Percentiles rank a stretch among this genome's conserved stretches.
phyloP scores from a whole-genome alignment of 2,329 filamentous ascomycete species.

The Xylariaceae sp. region DNA sequence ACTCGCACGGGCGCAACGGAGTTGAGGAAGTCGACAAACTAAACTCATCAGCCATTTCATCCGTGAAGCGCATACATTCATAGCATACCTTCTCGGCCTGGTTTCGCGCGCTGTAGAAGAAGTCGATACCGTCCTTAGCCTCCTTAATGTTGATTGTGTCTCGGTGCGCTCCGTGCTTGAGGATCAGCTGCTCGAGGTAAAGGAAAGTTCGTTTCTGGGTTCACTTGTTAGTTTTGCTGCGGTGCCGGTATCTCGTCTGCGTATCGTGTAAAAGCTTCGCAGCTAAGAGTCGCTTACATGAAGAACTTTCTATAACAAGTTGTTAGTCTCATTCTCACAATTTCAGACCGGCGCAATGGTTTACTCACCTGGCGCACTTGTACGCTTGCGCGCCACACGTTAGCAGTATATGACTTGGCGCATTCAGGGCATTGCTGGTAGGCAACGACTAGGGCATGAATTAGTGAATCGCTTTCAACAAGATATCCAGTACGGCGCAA shows the following conservation, averaged over 20 bases:
- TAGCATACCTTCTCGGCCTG: conserved; percentile 65
- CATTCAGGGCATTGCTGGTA: conserved; percentile 94
- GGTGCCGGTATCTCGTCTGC: neutral
- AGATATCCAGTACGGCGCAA: neutral
- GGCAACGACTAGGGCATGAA: conserved; percentile 54
- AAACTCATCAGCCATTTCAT: neutral
- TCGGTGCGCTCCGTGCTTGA: conserved; percentile 86
- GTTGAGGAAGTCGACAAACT: conserved; percentile 80
- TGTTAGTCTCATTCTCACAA: neutral
- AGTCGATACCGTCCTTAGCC: conserved; percentile 90
- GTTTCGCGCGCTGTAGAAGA: conserved; percentile 86
- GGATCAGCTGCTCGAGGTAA: conserved; percentile 83
- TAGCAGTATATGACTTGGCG: conserved; percentile 91
- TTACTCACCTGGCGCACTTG: conserved; percentile 71
- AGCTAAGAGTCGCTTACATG: conserved; percentile 43
- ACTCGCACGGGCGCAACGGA: conserved; percentile 72
- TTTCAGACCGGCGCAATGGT: neutral
- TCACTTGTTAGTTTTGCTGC: neutral
- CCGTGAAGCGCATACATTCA: neutral
- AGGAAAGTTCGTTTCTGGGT: conserved; percentile 62
- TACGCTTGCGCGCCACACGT: conserved; percentile 89
- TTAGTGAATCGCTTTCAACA: neutral
- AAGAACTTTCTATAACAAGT: conserved; percentile 61
- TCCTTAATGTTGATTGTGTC: conserved; percentile 99
- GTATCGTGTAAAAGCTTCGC: neutral